Evolutionary conservation across 176 grass and related monocot species (phyloP).

Genomic region (Ensete ventricosum): DNA sequence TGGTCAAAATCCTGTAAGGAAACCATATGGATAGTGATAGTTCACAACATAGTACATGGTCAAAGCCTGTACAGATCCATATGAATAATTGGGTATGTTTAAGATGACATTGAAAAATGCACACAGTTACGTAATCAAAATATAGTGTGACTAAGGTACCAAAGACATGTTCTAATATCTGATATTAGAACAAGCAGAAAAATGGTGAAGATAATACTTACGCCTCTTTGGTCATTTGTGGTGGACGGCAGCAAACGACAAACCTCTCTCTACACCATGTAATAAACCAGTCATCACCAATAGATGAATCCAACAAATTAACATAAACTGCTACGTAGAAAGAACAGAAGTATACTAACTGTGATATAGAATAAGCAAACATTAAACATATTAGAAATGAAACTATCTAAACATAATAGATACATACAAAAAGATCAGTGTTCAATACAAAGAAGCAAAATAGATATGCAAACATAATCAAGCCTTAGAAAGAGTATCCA

Average conservation of each 20-base stretch:
- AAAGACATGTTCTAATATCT: no score
- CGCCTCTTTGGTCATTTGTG: constrained; percentile 68
- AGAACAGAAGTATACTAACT: constrained; percentile 19
- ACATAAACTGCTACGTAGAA: background rate
- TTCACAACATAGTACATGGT: no score
- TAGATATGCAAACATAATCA: background rate
- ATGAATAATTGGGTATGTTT: no score
- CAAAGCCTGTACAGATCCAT: no score
- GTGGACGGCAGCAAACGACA: constrained; percentile 63
- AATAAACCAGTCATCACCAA: constrained; percentile 10
- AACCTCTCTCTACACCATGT: constrained; percentile 67
- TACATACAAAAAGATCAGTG: background rate
- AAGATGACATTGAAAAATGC: no score
- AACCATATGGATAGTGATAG: no score
- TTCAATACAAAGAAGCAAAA: background rate
- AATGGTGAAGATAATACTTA: constrained; percentile 28
- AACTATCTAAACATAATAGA: background rate
- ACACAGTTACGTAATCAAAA: no score
- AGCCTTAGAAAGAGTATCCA: background rate
- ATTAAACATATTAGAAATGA: constrained; percentile 1
- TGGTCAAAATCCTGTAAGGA: no score
- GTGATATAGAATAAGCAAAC: constrained; percentile 11
- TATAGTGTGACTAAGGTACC: no score
- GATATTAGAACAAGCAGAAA: background rate
- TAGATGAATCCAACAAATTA: constrained; percentile 6